Percentiles rank a stretch among this genome's conserved stretches.
Evolutionary conservation across 192 early-diverging fungal genomes (phyloP).

Genomic region (Mortierella alpina): DNA sequence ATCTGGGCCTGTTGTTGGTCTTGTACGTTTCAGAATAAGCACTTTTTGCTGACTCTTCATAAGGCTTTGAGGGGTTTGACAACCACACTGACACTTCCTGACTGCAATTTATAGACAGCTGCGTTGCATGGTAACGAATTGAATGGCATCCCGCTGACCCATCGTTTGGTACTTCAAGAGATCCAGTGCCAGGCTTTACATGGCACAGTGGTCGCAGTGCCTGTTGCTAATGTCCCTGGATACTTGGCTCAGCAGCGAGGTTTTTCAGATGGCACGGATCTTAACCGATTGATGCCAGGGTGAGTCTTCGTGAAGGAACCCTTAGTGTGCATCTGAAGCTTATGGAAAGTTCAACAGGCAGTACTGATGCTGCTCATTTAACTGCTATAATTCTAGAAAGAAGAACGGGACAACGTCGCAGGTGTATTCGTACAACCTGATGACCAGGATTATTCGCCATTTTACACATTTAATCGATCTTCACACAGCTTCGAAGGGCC

Average conservation of each 20-base stretch:
- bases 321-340: too few relatives aligned
- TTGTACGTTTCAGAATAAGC: slow-evolving; percentile 36
- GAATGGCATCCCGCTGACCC: slow-evolving; percentile 92
- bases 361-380: not conserved
- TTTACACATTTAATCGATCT: slow-evolving; percentile 90
- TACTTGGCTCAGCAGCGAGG: slow-evolving; percentile 83
- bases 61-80: not conserved
- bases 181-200: slow-evolving; percentile 77
- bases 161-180: slow-evolving; percentile 81
- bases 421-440: slow-evolving; percentile 84
- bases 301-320: slow-evolving; percentile 6
- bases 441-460: slow-evolving; percentile 81
- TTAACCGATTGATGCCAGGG: slow-evolving; percentile 90
- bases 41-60: not conserved
- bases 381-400: slow-evolving; percentile 40
- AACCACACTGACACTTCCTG: not conserved
- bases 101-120: slow-evolving; percentile 69
- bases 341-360: too few relatives aligned
- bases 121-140: slow-evolving; percentile 94
- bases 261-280: slow-evolving; percentile 88
- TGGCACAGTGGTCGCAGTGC: slow-evolving; percentile 89
- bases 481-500: slow-evolving; percentile 87
- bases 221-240: slow-evolving; percentile 89
- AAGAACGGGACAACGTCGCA: slow-evolving; percentile 80
- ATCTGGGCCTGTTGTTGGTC: slow-evolving; percentile 66